A percentile compares a stretch with the other conserved stretches of the same genome.
These are phyloP conservation scores for Ustilago shanxiensis DNA, from an alignment of 1,284 basidiomycete genomes.

Conservation along the genomic window DNA sequence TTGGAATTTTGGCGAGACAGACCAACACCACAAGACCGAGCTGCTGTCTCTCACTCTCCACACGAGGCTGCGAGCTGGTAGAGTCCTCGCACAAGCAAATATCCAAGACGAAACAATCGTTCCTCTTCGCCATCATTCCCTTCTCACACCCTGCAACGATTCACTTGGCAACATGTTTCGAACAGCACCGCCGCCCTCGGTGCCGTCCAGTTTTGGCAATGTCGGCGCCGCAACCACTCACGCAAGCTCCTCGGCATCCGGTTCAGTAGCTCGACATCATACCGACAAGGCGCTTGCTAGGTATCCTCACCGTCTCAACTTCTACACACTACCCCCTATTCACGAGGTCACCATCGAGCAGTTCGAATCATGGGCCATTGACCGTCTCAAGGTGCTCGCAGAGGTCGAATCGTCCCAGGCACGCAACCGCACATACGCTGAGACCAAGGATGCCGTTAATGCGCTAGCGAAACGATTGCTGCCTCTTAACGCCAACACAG, in stretches of 20 bases:
- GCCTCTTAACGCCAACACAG: conserved; percentile 77
- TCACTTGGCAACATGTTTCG: conserved; percentile 30
- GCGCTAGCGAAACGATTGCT: conserved; percentile 80
- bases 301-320: conserved; percentile 67
- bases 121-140: background rate
- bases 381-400: conserved; percentile 86
- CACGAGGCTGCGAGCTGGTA: background rate
- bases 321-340: conserved; percentile 85
- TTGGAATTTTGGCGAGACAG: conserved; percentile 31
- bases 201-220: conserved; percentile 40
- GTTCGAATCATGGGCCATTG: conserved; percentile 91
- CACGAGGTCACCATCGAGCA: conserved; percentile 95
- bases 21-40: conserved; percentile 27
- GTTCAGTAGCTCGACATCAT: conserved; percentile 46
- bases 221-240: conserved; percentile 21
- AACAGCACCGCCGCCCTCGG: conserved; percentile 42
- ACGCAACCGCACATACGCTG: conserved; percentile 84
- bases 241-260: conserved; percentile 29
- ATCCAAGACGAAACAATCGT: background rate
- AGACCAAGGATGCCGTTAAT: conserved; percentile 78
- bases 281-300: conserved; percentile 33
- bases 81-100: background rate
- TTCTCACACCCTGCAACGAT: background rate
- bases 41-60: conserved; percentile 13
- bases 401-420: conserved; percentile 93